Conservation (phyloP, 2,329 filamentous ascomycete species). For the Botrytis hyacinthi region DNA sequence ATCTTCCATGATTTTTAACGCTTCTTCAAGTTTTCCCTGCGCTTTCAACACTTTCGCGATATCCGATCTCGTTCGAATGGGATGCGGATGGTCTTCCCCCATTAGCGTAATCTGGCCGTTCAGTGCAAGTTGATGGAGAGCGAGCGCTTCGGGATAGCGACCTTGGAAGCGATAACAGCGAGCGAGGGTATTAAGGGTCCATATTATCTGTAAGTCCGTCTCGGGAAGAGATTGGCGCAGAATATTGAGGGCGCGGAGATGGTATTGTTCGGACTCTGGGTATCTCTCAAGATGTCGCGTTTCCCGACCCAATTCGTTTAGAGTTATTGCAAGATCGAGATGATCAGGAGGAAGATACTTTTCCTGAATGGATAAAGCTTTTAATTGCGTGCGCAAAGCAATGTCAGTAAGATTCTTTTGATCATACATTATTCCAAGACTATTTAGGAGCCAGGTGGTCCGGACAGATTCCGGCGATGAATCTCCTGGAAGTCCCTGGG, state of each 20-base stretch:
- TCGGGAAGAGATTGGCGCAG: constrained; percentile 10
- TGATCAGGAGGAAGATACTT: constrained; percentile 8
- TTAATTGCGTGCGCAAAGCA: constrained; percentile 7
- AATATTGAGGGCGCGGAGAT: constrained; percentile 12
- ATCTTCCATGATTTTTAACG: constrained; percentile 13
- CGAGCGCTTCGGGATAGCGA: constrained; percentile 8
- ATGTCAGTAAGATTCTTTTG: constrained; percentile 1
- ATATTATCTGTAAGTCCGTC: constrained; percentile 10
- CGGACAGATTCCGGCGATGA: not conserved
- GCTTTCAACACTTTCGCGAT: constrained; percentile 6
- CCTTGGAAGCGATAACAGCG: constrained; percentile 8
- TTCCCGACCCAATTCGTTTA: constrained; percentile 19
- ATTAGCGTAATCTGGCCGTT: not conserved
- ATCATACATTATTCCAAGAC: constrained; percentile 20
- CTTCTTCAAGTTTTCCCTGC: constrained; percentile 2
- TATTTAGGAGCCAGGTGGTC: constrained; percentile 15
- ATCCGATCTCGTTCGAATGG: constrained; percentile 2
- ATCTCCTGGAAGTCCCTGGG: not conserved
- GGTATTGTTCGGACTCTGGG: constrained; percentile 11
- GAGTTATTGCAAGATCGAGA: constrained; percentile 10
- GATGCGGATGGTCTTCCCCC: constrained; percentile 16
- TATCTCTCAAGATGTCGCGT: constrained; percentile 12
- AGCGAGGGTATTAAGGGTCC: constrained; percentile 16
- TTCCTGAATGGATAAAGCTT: constrained; percentile 8
- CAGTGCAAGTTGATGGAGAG: constrained; percentile 8